A percentile compares a stretch with the other conserved stretches of the same genome.
Conservation (phyloP, 2,329 filamentous ascomycete genomes). For the Cordyceps cateniannulata region DNA sequence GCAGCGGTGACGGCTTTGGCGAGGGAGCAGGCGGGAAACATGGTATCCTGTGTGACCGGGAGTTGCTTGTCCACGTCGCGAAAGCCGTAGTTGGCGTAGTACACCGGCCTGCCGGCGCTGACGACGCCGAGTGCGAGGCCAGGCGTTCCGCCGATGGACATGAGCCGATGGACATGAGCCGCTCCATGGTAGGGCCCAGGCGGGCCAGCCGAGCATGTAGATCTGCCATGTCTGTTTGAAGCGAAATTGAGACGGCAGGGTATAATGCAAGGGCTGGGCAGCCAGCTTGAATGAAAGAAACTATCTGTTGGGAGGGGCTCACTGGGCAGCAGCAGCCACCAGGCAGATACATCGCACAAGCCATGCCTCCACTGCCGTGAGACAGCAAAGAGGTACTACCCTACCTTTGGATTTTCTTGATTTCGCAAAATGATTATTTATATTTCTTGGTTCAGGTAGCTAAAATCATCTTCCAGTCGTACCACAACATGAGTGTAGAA, state of each 20-base stretch:
- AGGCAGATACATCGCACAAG: no score
- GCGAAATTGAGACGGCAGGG: no score
- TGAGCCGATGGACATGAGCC: not conserved
- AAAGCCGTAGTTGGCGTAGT: not conserved
- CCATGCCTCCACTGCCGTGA: no score
- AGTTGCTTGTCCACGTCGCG: not conserved
- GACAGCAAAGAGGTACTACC: no score
- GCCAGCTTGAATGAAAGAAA: no score
- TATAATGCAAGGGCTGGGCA: no score
- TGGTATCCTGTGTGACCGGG: not conserved
- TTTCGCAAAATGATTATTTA: no score
- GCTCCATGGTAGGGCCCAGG: not conserved
- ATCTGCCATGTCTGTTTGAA: not conserved
- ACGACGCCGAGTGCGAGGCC: not conserved
- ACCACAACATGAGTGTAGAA: not conserved
- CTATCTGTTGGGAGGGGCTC: no score
- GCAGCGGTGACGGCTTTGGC: not conserved
- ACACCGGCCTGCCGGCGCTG: not conserved
- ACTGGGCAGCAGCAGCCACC: no score
- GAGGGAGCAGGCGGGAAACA: not conserved
- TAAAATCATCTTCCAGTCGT: not conserved
- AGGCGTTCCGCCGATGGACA: not conserved
- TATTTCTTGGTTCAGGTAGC: not conserved
- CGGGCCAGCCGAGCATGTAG: not conserved
- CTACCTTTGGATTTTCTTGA: no score